Evolutionary conservation across 169 alveolate genomes (phyloP), one percentile per base, ranked within the genome.

Genomic region (Eimeria brunetti): DNA sequence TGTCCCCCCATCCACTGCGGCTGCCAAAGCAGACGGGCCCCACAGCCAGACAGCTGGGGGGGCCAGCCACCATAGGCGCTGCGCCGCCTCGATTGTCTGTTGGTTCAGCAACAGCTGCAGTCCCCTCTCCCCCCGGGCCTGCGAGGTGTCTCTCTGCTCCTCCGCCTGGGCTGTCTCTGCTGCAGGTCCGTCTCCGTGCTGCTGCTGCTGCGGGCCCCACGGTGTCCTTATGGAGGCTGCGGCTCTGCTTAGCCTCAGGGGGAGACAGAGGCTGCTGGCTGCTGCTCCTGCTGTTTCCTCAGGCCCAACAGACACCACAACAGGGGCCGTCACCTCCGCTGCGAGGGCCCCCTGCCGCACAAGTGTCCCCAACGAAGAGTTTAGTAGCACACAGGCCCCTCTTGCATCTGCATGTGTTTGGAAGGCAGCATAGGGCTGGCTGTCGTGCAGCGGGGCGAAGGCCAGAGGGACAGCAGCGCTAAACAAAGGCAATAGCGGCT

Each of bases 41-140:
- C 80, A 9, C 46, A 56, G 62, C 60, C 49, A 62, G 46, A 60
- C 41, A 22, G 64, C 7, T 0, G 76, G 80, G 51, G 92, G 92
- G 33, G 80, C 81, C 24, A 85, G 92, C 92, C 92, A 85, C 92
- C 92, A 85, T 16, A 85, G 81, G 81, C 92, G 81, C 80, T 60
- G 92, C 12, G 92, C 92, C 8, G 92, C 46, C 62, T 62, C 80
- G 11, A 85, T 36, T n/a, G 69, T 53, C 76, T 53, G 53, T 38
- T 53, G 58, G 44, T 83, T 33, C 20, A 83, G 69, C 22, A 56
- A 73, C n/a, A 83, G 75, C 76, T 83, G 75, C 81, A 53, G 73
- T 22, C 56, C 73, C 53, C 33, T 49, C 67, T 33, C 22, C 53
- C 38, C 62, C 53, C 51, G 58, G 24, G 41, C 27, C 41, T 46